Conservation (phyloP, 1,139 yeast species). For the Taphrina deformans region DNA sequence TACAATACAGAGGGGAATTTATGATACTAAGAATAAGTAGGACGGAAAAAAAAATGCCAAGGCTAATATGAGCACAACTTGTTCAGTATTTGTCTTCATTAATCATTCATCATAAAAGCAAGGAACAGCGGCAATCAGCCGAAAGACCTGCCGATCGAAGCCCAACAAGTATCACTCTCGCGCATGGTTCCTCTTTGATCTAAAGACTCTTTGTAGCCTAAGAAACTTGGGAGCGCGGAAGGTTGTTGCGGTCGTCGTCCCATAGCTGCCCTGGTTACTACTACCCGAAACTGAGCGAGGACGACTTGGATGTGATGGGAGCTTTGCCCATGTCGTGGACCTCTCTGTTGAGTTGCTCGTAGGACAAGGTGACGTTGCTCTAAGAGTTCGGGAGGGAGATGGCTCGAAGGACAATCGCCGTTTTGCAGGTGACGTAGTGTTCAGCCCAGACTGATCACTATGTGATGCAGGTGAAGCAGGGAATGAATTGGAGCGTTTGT, state of each 20-base stretch:
- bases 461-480: background rate
- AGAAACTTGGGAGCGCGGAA: constrained; percentile 1
- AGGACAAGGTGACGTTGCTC: background rate
- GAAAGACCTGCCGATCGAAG: no score
- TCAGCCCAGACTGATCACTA: background rate
- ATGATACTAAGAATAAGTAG: no score
- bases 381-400: background rate
- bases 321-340: background rate
- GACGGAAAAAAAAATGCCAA: no score
- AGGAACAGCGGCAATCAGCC: no score
- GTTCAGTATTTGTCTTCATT: background rate
- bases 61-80: no score
- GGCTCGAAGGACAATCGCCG: background rate
- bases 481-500: background rate
- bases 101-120: background rate
- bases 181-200: background rate
- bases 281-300: background rate
- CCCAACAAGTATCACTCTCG: background rate
- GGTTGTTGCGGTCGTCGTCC: background rate
- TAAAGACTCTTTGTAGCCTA: background rate
- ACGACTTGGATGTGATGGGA: background rate
- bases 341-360: background rate
- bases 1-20: no score
- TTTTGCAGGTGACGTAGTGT: background rate
- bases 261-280: background rate